Percentiles rank a stretch among this genome's conserved stretches.
Evolutionary conservation across 257 asterid species (phyloP).

Genomic region (Ligustrum vulgare): DNA sequence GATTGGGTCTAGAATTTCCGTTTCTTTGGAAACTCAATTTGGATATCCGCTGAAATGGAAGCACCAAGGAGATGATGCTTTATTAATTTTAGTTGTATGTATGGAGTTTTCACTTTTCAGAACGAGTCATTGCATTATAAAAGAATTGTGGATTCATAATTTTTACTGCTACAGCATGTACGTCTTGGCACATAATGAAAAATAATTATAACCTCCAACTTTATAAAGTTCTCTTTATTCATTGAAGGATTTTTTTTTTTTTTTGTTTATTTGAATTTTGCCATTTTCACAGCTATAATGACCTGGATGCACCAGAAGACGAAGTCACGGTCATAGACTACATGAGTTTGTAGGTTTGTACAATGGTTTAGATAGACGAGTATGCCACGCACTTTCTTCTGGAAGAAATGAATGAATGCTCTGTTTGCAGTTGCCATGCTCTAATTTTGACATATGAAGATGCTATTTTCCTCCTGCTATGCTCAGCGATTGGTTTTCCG

Average conservation of each 20-base stretch:
- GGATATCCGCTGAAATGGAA: neutral
- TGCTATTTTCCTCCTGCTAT: neutral
- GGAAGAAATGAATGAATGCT: slow-evolving; percentile 17
- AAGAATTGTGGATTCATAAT: neutral
- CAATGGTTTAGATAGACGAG: slow-evolving; percentile 3
- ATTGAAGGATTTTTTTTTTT: neutral
- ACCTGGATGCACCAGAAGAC: slow-evolving; percentile 98
- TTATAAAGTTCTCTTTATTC: neutral
- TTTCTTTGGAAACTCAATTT: neutral
- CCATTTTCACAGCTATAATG: slow-evolving; percentile 75
- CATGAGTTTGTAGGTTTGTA: slow-evolving; percentile 70
- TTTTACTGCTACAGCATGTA: neutral
- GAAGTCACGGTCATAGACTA: slow-evolving; percentile 97
- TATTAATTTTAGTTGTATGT: neutral
- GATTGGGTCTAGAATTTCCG: neutral
- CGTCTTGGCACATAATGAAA: neutral
- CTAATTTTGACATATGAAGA: slow-evolving; percentile 3
- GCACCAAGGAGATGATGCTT: neutral
- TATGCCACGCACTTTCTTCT: neutral
- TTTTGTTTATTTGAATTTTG: slow-evolving; percentile 17
- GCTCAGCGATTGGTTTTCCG: slow-evolving; percentile 6
- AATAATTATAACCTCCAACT: neutral
- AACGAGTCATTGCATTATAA: neutral
- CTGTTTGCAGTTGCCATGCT: slow-evolving; percentile 1
- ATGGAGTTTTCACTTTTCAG: neutral